These are phyloP conservation scores for Butyriboletus loyo DNA, from an alignment of 768 basidiomycete species.

Conservation along the genomic window DNA sequence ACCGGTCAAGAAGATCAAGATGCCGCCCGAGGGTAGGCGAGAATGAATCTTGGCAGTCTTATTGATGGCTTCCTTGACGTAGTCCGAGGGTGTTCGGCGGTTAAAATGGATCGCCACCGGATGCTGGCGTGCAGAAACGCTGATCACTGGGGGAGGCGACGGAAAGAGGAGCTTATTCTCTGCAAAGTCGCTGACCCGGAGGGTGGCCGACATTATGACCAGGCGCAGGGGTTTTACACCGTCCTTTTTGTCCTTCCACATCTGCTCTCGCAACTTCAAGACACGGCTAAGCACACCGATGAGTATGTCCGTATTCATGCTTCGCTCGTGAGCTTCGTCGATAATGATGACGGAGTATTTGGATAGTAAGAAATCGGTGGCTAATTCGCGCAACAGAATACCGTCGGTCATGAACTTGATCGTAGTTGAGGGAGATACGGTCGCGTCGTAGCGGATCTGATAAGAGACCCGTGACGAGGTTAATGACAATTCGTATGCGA, in stretches of 20 bases:
- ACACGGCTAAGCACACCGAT: slow-evolving; percentile 97
- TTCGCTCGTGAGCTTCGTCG: slow-evolving; percentile 97
- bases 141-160: slow-evolving; percentile 86
- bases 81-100: slow-evolving; percentile 80
- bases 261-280: slow-evolving; percentile 79
- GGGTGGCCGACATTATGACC: slow-evolving; percentile 98
- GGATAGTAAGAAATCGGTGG: slow-evolving; percentile 87
- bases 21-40: slow-evolving; percentile 87
- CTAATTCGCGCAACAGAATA: slow-evolving; percentile 89
- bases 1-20: slow-evolving; percentile 92
- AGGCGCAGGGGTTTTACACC: slow-evolving; percentile 83
- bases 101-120: slow-evolving; percentile 95
- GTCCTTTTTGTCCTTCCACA: slow-evolving; percentile 80
- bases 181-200: slow-evolving; percentile 90
- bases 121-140: slow-evolving; percentile 86
- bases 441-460: slow-evolving; percentile 97
- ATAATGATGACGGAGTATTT: slow-evolving; percentile 95
- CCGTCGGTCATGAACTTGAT: slow-evolving; percentile 99
- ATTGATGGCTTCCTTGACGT: slow-evolving; percentile 85
- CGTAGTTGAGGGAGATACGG: slow-evolving; percentile 81
- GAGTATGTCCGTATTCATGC: slow-evolving; percentile 96
- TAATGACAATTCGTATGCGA: slow-evolving; percentile 89
- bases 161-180: slow-evolving; percentile 81
- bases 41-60: slow-evolving; percentile 92
- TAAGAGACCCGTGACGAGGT: slow-evolving; percentile 83